Evolutionary conservation across 2,329 filamentous ascomycete species (phyloP).

Genomic region (Pseudocercospora vitis): DNA sequence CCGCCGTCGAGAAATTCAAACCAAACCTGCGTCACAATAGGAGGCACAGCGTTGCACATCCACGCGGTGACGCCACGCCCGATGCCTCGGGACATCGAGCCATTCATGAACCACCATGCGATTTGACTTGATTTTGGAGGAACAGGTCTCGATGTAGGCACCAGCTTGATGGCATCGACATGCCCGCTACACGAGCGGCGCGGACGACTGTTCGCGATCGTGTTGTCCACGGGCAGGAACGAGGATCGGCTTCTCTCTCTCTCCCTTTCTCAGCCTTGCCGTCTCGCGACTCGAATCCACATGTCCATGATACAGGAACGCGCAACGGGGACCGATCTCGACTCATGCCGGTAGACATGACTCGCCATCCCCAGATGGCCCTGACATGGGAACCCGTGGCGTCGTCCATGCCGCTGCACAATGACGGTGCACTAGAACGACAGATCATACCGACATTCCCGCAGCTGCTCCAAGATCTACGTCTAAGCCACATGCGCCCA

Average conservation of each 20-base stretch:
- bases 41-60: background rate
- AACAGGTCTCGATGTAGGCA: slow-evolving; percentile 1
- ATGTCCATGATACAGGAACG: slow-evolving; percentile 5
- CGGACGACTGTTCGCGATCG: too few relatives aligned
- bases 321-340: slow-evolving; percentile 1
- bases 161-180: slow-evolving; percentile 2
- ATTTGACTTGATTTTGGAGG: slow-evolving; percentile 4
- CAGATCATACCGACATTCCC: background rate
- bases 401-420: slow-evolving; percentile 1
- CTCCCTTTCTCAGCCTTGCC: slow-evolving; percentile 1
- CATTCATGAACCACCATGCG: background rate
- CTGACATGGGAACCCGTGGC: background rate
- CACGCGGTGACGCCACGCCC: slow-evolving; percentile 8
- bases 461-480: background rate
- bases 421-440: background rate
- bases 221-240: too few relatives aligned
- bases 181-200: background rate
- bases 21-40: background rate
- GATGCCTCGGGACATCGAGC: background rate
- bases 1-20: background rate
- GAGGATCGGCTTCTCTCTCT: too few relatives aligned
- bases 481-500: slow-evolving; percentile 3
- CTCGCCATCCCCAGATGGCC: background rate
- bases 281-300: background rate
- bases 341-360: slow-evolving; percentile 3